Evolutionary conservation across 1,139 yeast genomes (phyloP).

Genomic region (Blastobotrys capitulatus): DNA sequence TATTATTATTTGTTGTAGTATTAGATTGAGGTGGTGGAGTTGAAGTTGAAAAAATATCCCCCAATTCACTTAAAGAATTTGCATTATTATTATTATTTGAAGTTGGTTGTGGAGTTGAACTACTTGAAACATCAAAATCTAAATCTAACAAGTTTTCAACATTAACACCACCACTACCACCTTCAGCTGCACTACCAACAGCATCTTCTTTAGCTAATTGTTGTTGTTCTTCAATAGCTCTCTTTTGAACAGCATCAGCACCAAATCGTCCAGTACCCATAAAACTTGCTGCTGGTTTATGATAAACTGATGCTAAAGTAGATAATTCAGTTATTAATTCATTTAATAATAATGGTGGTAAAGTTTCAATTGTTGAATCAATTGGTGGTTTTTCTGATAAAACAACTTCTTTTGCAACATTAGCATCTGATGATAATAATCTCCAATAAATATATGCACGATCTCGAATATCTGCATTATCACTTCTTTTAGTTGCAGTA

Average conservation of each 20-base stretch:
- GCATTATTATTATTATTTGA: constrained; percentile 23
- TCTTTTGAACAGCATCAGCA: constrained; percentile 40
- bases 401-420: constrained; percentile 46
- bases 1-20: constrained; percentile 17
- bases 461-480: constrained; percentile 90
- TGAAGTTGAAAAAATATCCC: constrained; percentile 31
- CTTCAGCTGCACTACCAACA: constrained; percentile 44
- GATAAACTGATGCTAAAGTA: constrained; percentile 84
- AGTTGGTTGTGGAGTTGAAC: constrained; percentile 24
- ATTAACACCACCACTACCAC: constrained; percentile 34
- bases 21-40: constrained; percentile 28
- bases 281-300: constrained; percentile 71
- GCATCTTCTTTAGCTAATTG: constrained; percentile 75
- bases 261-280: constrained; percentile 45
- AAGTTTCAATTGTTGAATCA: constrained; percentile 62
- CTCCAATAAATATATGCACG: constrained; percentile 96
- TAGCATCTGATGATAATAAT: constrained; percentile 60
- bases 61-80: constrained; percentile 29
- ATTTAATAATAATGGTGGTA: constrained; percentile 63
- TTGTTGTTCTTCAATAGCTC: constrained; percentile 71
- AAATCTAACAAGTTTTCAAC: constrained; percentile 84
- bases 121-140: constrained; percentile 45
- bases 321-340: constrained; percentile 72
- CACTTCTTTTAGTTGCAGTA: constrained; percentile 71
- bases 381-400: constrained; percentile 65